These are phyloP conservation scores for Coemansia umbellata DNA, from an alignment of 192 early-diverging fungal species.

Conservation along the genomic window DNA sequence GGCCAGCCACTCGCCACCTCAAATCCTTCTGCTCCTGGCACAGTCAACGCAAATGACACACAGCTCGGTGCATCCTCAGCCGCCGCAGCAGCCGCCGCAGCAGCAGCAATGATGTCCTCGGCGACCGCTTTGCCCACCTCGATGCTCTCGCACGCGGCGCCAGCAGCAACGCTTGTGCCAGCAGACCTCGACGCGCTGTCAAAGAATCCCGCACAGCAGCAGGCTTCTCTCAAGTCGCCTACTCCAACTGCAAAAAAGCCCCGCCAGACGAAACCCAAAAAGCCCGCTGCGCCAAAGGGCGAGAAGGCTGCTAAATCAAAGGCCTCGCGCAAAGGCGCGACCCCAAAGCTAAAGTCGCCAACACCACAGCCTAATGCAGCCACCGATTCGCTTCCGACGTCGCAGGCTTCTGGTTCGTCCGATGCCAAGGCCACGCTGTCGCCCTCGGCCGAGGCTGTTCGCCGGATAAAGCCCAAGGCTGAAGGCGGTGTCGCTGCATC, in stretches of 20 bases:
- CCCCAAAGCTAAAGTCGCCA: conserved; percentile 47
- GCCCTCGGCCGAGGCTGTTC: conserved; percentile 14
- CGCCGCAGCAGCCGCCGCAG: too few relatives aligned
- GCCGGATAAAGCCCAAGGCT: conserved; percentile 37
- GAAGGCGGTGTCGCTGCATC: conserved; percentile 18
- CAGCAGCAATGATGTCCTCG: too few relatives aligned
- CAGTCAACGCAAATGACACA: too few relatives aligned
- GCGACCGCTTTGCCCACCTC: conserved; percentile 1
- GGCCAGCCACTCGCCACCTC: too few relatives aligned
- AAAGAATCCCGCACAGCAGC: not conserved
- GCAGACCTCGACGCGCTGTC: conserved; percentile 35
- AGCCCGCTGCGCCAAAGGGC: not conserved
- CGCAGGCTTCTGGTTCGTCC: too few relatives aligned
- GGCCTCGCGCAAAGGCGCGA: conserved; percentile 22
- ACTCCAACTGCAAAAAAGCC: conserved; percentile 33
- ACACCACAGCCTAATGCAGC: conserved; percentile 14
- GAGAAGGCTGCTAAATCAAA: conserved; percentile 13
- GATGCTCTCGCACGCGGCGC: not conserved
- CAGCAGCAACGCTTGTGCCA: conserved; percentile 27
- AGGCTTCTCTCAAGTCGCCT: conserved; percentile 17
- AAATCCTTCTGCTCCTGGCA: too few relatives aligned
- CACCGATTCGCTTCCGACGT: not conserved
- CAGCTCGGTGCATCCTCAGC: too few relatives aligned
- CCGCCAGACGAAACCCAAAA: conserved; percentile 36
- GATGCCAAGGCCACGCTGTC: too few relatives aligned